Conservation (phyloP, 257 asterid species). For the Euphrasia confusa region DNA sequence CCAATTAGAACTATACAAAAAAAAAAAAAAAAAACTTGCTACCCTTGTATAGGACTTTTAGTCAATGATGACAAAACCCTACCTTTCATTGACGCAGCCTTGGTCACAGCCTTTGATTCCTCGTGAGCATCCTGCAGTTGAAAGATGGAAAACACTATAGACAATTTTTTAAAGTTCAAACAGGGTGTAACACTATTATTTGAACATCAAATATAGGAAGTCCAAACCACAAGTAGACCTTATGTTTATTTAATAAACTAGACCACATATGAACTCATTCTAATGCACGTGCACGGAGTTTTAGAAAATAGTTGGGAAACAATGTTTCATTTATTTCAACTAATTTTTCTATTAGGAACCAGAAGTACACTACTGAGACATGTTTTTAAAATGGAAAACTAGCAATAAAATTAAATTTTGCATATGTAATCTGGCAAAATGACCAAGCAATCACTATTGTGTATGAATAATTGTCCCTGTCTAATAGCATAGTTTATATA, state of each 20-base stretch:
- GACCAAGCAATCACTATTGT: conserved; percentile 14
- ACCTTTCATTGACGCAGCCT: conserved; percentile 97
- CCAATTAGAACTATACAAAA: neutral
- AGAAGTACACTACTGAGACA: too few species aligned
- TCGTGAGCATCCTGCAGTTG: conserved; percentile 89
- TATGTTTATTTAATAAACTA: conserved; percentile 4
- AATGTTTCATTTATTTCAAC: neutral
- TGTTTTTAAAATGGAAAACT: neutral
- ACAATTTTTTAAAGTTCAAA: conserved; percentile 7
- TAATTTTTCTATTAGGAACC: neutral
- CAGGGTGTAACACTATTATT: neutral
- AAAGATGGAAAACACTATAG: conserved; percentile 16
- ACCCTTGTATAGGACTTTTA: conserved; percentile 13
- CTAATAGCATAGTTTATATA: conserved; percentile 2
- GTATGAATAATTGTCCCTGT: neutral
- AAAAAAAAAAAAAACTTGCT: neutral
- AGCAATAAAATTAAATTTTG: neutral
- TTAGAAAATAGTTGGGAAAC: neutral
- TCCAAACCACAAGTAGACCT: neutral
- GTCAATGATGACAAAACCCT: conserved; percentile 17
- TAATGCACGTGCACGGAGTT: conserved; percentile 11
- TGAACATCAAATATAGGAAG: conserved; percentile 19
- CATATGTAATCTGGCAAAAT: neutral
- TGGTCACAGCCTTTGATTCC: conserved; percentile 88
- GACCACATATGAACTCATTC: conserved; percentile 3